Evolutionary conservation across 1,139 yeast genomes (phyloP).

Genomic region (Yamadazyma sp.): DNA sequence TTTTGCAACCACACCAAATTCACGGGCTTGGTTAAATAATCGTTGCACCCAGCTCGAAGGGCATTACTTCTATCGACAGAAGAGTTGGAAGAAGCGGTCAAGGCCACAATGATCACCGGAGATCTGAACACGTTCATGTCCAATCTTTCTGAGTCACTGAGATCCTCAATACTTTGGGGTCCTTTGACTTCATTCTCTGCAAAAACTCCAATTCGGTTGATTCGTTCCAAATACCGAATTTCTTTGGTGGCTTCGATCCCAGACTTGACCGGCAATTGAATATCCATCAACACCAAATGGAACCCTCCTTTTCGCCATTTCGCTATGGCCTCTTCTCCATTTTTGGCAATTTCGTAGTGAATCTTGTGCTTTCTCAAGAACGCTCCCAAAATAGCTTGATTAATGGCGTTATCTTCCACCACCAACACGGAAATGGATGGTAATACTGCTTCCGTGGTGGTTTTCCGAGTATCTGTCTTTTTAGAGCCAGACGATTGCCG

Average conservation of each 20-base stretch:
- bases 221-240: constrained; percentile 76
- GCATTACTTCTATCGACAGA: constrained; percentile 90
- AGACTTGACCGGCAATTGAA: constrained; percentile 89
- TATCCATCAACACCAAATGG: constrained; percentile 91
- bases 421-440: constrained; percentile 89
- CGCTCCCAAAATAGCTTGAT: constrained; percentile 91
- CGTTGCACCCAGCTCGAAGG: constrained; percentile 94
- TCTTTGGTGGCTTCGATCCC: constrained; percentile 93
- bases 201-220: constrained; percentile 81
- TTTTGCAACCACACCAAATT: constrained; percentile 91
- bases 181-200: constrained; percentile 43
- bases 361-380: constrained; percentile 84
- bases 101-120: constrained; percentile 93
- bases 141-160: constrained; percentile 41
- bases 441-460: constrained; percentile 34
- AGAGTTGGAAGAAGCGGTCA: constrained; percentile 84
- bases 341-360: constrained; percentile 81
- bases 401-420: constrained; percentile 94
- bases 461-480: constrained; percentile 10
- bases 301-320: constrained; percentile 92
- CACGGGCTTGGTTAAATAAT: constrained; percentile 94
- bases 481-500: constrained; percentile 16
- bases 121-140: constrained; percentile 69
- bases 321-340: constrained; percentile 90
- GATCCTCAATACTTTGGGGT: constrained; percentile 20